phyloP scores from a whole-genome alignment of 257 asterid species.

The Lycium ferocissimum region DNA sequence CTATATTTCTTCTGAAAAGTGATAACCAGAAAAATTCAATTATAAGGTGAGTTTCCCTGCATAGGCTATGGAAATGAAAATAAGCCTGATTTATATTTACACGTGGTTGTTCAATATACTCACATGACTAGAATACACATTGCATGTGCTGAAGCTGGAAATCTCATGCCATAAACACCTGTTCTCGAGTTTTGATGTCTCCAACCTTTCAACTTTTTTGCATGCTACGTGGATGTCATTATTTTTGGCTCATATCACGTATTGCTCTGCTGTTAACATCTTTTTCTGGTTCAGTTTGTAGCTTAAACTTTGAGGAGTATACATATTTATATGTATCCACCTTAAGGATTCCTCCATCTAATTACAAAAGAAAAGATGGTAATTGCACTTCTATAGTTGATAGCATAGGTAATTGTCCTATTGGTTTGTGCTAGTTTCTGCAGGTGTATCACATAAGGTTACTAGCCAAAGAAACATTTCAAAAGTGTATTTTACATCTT shows the following conservation, averaged over 20 bases:
- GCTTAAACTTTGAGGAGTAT: background rate
- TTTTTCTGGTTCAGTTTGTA: conserved; percentile 17
- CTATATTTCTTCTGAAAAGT: conserved; percentile 67
- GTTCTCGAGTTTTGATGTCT: conserved; percentile 9
- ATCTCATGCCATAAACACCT: conserved; percentile 13
- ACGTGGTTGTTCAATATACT: conserved; percentile 9
- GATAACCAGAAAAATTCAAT: conserved; percentile 50
- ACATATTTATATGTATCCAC: background rate
- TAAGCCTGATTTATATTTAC: background rate
- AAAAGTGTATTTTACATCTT: background rate
- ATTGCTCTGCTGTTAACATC: background rate
- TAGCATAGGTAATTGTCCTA: conserved; percentile 3
- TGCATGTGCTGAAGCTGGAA: conserved; percentile 18
- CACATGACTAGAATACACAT: background rate
- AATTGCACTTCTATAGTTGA: background rate
- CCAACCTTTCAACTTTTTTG: background rate
- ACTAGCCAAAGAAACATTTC: background rate
- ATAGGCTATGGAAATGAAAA: background rate
- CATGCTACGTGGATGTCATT: background rate
- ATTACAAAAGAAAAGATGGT: conserved; percentile 5
- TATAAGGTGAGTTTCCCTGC: conserved; percentile 51
- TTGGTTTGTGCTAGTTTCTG: background rate
- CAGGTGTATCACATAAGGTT: background rate
- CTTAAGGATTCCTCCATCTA: background rate
- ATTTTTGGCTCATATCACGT: background rate